phyloP scores from a whole-genome alignment of 1,284 basidiomycete genomes.

The Tylopilus sp. region DNA sequence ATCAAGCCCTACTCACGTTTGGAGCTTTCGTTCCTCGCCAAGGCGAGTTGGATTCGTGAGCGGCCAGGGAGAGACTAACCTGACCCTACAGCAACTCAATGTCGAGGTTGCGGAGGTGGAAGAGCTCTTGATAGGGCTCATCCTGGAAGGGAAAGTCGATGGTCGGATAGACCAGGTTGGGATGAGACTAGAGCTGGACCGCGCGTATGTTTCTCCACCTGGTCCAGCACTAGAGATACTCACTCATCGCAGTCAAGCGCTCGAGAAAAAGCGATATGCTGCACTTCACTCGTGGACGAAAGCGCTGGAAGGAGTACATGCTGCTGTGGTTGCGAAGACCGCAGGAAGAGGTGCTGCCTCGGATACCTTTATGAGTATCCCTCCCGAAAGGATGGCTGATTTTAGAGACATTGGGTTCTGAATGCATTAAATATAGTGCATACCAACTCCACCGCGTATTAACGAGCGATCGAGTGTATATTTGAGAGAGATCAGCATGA shows the following conservation, averaged over 20 bases:
- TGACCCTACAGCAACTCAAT: constrained; percentile 75
- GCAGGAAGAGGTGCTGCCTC: constrained; percentile 37
- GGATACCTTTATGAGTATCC: constrained; percentile 30
- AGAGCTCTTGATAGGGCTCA: constrained; percentile 88
- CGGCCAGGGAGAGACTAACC: neutral
- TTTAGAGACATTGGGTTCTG: constrained; percentile 30
- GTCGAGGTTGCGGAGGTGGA: constrained; percentile 87
- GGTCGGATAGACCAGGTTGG: constrained; percentile 95
- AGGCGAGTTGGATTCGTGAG: constrained; percentile 44
- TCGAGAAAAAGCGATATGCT: constrained; percentile 79
- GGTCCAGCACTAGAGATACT: constrained; percentile 1
- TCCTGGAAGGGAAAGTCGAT: constrained; percentile 92
- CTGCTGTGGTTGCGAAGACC: constrained; percentile 70
- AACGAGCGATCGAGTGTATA: constrained; percentile 3
- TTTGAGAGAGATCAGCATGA: neutral
- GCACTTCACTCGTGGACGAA: constrained; percentile 81
- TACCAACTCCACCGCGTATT: constrained; percentile 1
- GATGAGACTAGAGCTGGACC: constrained; percentile 86
- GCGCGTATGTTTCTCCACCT: constrained; percentile 56
- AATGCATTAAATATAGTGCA: constrained; percentile 8
- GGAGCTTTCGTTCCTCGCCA: constrained; percentile 87
- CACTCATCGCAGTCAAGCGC: constrained; percentile 57
- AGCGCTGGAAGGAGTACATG: constrained; percentile 70
- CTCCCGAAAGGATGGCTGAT: constrained; percentile 32
- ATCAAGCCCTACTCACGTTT: constrained; percentile 96